Evolutionary conservation across 2,329 filamentous ascomycete species (phyloP).

Genomic region (Alternaria incomplexa): DNA sequence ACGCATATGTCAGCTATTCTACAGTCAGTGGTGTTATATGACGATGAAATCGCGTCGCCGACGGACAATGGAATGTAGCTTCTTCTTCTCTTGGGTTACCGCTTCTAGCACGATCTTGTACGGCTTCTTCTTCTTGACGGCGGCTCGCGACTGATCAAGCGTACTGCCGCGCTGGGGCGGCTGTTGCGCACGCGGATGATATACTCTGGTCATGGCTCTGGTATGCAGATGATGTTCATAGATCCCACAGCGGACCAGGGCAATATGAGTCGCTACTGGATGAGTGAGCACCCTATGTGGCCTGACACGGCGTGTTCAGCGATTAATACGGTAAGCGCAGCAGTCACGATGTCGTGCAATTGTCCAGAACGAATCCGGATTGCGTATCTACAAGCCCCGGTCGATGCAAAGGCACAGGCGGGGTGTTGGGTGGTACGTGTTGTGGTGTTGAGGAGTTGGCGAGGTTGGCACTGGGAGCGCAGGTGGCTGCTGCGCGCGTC

Average conservation of each 20-base stretch:
- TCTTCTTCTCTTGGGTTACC: slow-evolving; percentile 66
- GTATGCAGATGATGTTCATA: slow-evolving; percentile 16
- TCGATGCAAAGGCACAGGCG: slow-evolving; percentile 26
- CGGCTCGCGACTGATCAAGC: slow-evolving; percentile 31
- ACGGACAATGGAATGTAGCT: slow-evolving; percentile 59
- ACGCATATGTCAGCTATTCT: slow-evolving; percentile 60
- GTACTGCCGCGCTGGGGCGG: slow-evolving; percentile 22
- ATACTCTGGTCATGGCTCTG: slow-evolving; percentile 35
- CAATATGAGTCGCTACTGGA: slow-evolving; percentile 1
- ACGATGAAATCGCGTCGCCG: slow-evolving; percentile 7
- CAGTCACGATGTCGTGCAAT: slow-evolving; percentile 7
- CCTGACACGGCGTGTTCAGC: slow-evolving; percentile 17
- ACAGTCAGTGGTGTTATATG: slow-evolving; percentile 40
- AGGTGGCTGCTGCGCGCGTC: slow-evolving; percentile 4
- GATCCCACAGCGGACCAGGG: slow-evolving; percentile 11
- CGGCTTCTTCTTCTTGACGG: slow-evolving; percentile 48
- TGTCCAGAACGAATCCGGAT: slow-evolving; percentile 1
- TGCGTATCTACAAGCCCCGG: slow-evolving; percentile 28
- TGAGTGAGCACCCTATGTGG: background rate
- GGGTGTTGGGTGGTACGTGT: slow-evolving; percentile 18
- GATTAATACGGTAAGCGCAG: slow-evolving; percentile 18
- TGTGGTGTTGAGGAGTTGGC: slow-evolving; percentile 12
- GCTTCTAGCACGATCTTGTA: slow-evolving; percentile 66
- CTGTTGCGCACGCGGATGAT: slow-evolving; percentile 28
- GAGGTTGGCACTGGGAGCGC: slow-evolving; percentile 4